phyloP scores from a whole-genome alignment of 306 rosid genomes.

The Carpinus fangiana region DNA sequence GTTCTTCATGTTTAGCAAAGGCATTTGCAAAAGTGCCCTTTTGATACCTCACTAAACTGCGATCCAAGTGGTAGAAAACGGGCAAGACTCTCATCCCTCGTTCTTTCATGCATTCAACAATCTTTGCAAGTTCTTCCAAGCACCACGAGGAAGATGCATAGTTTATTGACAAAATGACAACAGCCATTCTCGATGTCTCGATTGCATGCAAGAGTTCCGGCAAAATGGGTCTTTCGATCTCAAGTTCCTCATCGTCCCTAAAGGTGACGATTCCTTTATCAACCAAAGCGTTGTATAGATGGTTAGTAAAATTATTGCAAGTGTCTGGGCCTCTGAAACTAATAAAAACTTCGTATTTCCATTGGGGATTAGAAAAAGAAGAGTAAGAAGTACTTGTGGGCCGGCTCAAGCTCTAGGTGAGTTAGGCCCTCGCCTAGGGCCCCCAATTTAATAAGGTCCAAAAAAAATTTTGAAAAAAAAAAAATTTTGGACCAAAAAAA shows the following conservation, averaged over 20 bases:
- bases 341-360: slow-evolving; percentile 13
- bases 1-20: neutral
- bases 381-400: neutral
- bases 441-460: too few relatives aligned
- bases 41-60: neutral
- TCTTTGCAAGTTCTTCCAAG: slow-evolving; percentile 23
- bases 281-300: neutral
- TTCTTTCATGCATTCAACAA: neutral
- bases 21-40: neutral
- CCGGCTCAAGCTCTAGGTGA: too few relatives aligned
- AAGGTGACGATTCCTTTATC: neutral
- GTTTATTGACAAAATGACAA: slow-evolving; percentile 10
- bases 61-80: slow-evolving; percentile 9
- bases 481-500: too few relatives aligned
- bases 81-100: neutral
- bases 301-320: neutral
- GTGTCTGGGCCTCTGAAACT: slow-evolving; percentile 20
- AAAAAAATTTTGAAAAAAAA: too few relatives aligned
- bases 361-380: neutral
- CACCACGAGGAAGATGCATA: slow-evolving; percentile 16
- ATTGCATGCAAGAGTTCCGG: slow-evolving; percentile 16
- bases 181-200: slow-evolving; percentile 15
- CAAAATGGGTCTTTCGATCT: neutral
- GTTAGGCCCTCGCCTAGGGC: too few relatives aligned
- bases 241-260: neutral